A percentile compares a stretch with the other conserved stretches of the same genome.
phyloP scores from a whole-genome alignment of 2,329 filamentous ascomycete genomes.

The Hypoxylon sp. region DNA sequence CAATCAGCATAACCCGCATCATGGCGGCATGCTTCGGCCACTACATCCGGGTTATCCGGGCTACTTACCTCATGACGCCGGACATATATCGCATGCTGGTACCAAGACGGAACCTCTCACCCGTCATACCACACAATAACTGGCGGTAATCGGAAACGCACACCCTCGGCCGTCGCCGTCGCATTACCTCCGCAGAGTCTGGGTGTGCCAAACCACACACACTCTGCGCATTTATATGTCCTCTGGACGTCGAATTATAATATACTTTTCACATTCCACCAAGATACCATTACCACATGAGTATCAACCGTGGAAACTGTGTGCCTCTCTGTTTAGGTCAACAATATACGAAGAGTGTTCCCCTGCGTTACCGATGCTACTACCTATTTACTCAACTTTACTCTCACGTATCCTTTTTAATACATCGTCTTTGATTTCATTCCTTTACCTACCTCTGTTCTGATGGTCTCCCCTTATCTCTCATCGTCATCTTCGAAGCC shows the following conservation, averaged over 20 bases:
- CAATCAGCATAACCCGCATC: conserved; percentile 46
- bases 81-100: conserved; percentile 22
- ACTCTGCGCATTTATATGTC: conserved; percentile 2
- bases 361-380: conserved; percentile 12
- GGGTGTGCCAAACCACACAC: conserved; percentile 5
- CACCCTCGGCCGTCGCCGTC: conserved; percentile 7
- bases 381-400: not conserved
- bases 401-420: conserved; percentile 4
- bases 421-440: conserved; percentile 11
- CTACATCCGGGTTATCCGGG: conserved; percentile 33
- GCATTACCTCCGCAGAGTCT: conserved; percentile 1
- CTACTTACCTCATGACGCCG: conserved; percentile 39
- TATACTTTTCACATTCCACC: conserved; percentile 3
- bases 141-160: not conserved
- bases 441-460: not conserved
- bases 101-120: conserved; percentile 35
- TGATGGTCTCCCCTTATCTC: not conserved
- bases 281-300: conserved; percentile 7
- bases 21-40: conserved; percentile 45
- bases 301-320: conserved; percentile 14
- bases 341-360: conserved; percentile 12
- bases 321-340: conserved; percentile 15
- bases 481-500: conserved; percentile 5
- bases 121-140: conserved; percentile 35
- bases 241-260: conserved; percentile 5